phyloP scores from a whole-genome alignment of 305 asterid species.

The Fraxinus sp. region DNA sequence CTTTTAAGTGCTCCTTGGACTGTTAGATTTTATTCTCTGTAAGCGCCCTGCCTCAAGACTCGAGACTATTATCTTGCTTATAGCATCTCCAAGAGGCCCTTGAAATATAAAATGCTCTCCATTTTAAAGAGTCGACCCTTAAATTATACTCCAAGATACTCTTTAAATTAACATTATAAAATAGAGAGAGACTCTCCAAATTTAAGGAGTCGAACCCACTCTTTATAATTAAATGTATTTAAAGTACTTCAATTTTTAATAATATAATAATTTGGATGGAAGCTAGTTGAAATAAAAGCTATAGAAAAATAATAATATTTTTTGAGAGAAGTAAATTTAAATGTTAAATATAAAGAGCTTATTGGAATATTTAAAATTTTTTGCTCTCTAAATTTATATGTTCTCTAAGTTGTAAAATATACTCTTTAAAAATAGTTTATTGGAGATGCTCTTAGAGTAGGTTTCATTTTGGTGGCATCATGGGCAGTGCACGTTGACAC shows the following conservation, averaged over 20 bases:
- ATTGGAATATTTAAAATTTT: too few species aligned
- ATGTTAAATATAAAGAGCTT: neutral
- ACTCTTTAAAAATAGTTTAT: too few species aligned
- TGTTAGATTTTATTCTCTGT: neutral
- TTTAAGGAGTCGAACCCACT: neutral
- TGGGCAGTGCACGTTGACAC: neutral
- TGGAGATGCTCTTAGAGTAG: neutral
- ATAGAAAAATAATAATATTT: too few species aligned
- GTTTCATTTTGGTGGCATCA: neutral
- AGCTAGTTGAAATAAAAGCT: neutral
- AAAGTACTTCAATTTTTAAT: too few species aligned
- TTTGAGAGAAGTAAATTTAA: neutral
- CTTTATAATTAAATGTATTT: too few species aligned
- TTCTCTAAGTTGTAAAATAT: too few species aligned
- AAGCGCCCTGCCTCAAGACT: neutral
- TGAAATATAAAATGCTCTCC: too few species aligned
- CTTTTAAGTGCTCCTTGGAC: neutral
- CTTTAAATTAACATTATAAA: too few species aligned
- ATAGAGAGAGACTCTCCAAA: too few species aligned
- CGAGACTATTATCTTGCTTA: neutral
- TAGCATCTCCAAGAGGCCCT: too few species aligned
- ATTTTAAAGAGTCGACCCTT: neutral
- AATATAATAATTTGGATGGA: neutral
- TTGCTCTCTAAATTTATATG: neutral
- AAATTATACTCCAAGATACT: neutral